Conservation (phyloP, 208 protist species). For the Leishmania martiniquensis region DNA sequence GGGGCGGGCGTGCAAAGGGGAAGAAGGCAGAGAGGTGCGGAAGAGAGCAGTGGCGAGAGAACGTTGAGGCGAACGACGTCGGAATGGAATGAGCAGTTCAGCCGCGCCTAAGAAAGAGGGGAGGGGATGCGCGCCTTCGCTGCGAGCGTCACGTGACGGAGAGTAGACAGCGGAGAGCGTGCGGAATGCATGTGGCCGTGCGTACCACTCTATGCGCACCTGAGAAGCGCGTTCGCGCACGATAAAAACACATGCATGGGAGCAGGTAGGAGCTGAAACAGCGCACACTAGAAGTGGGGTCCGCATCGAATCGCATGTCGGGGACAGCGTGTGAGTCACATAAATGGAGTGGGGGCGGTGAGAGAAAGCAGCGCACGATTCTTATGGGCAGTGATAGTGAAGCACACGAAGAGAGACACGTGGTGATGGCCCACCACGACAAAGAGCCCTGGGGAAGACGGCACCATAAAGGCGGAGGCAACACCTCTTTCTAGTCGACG, state of each 20-base stretch:
- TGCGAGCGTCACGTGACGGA: neutral
- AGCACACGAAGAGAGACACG: neutral
- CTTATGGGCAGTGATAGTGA: neutral
- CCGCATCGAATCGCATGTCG: neutral
- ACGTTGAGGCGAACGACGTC: too few species aligned
- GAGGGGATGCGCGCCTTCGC: too few species aligned
- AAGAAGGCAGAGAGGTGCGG: neutral
- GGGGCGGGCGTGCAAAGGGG: neutral
- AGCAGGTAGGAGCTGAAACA: neutral
- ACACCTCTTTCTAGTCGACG: neutral
- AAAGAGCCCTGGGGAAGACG: neutral
- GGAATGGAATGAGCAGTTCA: neutral
- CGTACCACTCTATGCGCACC: neutral
- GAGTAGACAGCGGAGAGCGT: neutral
- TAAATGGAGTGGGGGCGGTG: neutral
- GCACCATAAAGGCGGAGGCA: neutral
- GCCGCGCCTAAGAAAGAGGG: neutral
- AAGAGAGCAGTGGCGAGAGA: neutral
- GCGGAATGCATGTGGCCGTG: neutral
- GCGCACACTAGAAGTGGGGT: neutral
- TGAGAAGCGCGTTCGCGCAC: neutral
- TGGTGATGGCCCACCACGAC: neutral
- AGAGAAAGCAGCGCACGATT: neutral
- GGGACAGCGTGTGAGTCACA: neutral
- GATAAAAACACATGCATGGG: neutral